phyloP scores from a whole-genome alignment of 2,329 filamentous ascomycete species.

The Xenoacremonium recifei region DNA sequence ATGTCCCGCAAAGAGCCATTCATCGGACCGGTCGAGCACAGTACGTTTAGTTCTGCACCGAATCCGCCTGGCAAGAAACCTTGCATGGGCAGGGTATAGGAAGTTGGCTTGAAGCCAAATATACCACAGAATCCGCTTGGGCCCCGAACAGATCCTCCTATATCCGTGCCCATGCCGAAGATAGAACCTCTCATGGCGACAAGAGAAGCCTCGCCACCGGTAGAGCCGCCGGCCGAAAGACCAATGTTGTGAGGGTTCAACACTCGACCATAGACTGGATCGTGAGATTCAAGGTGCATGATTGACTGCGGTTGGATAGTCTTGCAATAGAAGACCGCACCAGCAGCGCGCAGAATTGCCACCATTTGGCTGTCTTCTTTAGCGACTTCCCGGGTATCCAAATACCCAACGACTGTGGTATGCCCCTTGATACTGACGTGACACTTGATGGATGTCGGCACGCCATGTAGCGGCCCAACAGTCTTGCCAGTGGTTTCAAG shows the following conservation, averaged over 20 bases:
- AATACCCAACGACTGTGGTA: slow-evolving; percentile 50
- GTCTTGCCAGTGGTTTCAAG: slow-evolving; percentile 31
- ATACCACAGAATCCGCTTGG: slow-evolving; percentile 30
- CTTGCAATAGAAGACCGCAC: slow-evolving; percentile 45
- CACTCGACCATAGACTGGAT: slow-evolving; percentile 56
- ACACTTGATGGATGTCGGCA: slow-evolving; percentile 37
- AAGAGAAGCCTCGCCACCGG: slow-evolving; percentile 51
- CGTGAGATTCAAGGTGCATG: slow-evolving; percentile 54
- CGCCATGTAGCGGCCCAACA: slow-evolving; percentile 20
- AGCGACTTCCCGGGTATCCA: slow-evolving; percentile 48
- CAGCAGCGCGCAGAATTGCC: slow-evolving; percentile 52
- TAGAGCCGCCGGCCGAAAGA: slow-evolving; percentile 60
- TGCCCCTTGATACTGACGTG: slow-evolving; percentile 56
- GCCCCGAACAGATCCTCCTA: slow-evolving; percentile 34
- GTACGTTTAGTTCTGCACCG: slow-evolving; percentile 32
- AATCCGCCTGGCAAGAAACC: slow-evolving; percentile 22
- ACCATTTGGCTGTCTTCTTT: slow-evolving; percentile 55
- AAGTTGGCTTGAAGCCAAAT: slow-evolving; percentile 22
- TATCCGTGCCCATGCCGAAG: slow-evolving; percentile 38
- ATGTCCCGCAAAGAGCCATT: slow-evolving; percentile 30
- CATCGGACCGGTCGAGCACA: slow-evolving; percentile 34
- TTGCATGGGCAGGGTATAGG: slow-evolving; percentile 23
- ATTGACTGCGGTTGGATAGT: slow-evolving; percentile 63
- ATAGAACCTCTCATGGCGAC: slow-evolving; percentile 37
- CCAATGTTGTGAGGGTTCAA: slow-evolving; percentile 60